phyloP scores from a whole-genome alignment of 148 eudicot genomes.

The Heliosperma pusillum region DNA sequence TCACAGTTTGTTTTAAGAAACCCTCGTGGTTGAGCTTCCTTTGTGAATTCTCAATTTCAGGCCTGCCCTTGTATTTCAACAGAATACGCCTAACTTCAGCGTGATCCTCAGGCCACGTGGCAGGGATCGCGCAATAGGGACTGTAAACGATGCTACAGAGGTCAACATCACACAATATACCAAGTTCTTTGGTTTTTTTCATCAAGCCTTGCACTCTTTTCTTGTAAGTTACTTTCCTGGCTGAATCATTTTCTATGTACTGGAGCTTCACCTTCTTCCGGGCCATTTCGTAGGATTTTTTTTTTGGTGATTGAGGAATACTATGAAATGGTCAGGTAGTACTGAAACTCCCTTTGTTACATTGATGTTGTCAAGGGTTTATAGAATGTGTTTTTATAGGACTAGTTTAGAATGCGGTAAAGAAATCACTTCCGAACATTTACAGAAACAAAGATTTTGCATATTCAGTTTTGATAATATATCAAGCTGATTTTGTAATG shows the following conservation, averaged over 20 bases:
- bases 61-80: not conserved
- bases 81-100: not conserved
- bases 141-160: not conserved
- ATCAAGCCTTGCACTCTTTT: conserved; percentile 16
- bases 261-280: conserved; percentile 21
- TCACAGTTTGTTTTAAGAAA: not conserved
- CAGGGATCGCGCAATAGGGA: not conserved
- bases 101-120: not conserved
- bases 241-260: conserved; percentile 13
- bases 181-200: conserved; percentile 11
- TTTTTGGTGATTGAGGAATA: not conserved
- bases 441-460: not conserved
- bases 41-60: not conserved
- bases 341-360: not conserved
- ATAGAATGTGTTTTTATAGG: not conserved
- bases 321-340: not conserved
- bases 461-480: not conserved
- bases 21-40: conserved; percentile 2
- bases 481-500: not conserved
- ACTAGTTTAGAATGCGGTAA: not conserved
- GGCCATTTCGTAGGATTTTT: conserved; percentile 10
- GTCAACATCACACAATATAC: not conserved
- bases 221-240: conserved; percentile 15
- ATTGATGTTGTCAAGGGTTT: not conserved
- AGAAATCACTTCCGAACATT: not conserved